Conservation (phyloP, 2,329 filamentous ascomycete genomes). For the Colletotrichum sublineola region DNA sequence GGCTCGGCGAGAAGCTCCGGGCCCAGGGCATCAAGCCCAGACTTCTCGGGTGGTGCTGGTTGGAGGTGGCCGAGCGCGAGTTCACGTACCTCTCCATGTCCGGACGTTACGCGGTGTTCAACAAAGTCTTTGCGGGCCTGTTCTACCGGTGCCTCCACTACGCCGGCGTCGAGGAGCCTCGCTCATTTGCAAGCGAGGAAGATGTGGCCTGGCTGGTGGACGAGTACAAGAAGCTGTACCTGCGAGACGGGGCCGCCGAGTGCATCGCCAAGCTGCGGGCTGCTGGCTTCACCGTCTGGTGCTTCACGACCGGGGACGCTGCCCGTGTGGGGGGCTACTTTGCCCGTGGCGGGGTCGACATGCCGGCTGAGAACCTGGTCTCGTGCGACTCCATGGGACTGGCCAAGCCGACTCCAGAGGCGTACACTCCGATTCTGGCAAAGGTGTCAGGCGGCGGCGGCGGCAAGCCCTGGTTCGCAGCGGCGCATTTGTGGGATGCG, state of each 20-base stretch:
- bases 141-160: conserved; percentile 64
- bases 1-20: conserved; percentile 57
- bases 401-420: conserved; percentile 63
- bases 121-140: conserved; percentile 56
- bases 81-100: conserved; percentile 64
- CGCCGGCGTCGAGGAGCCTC: conserved; percentile 58
- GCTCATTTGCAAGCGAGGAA: conserved; percentile 56
- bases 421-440: conserved; percentile 60
- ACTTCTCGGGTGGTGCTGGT: conserved; percentile 62
- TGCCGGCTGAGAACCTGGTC: conserved; percentile 65
- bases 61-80: conserved; percentile 62
- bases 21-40: conserved; percentile 55
- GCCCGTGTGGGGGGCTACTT: conserved; percentile 67
- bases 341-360: conserved; percentile 58
- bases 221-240: conserved; percentile 53
- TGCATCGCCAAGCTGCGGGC: conserved; percentile 58
- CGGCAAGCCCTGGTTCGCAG: conserved; percentile 67
- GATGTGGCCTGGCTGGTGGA: conserved; percentile 57
- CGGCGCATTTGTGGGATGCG: conserved; percentile 72
- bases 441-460: conserved; percentile 52
- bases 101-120: conserved; percentile 58
- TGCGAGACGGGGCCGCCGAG: conserved; percentile 57
- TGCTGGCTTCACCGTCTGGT: conserved; percentile 66
- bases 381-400: conserved; percentile 63
- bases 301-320: conserved; percentile 65